phyloP scores from a whole-genome alignment of 495 filamentous ascomycete species.

The Aspergillus heteromorphus region DNA sequence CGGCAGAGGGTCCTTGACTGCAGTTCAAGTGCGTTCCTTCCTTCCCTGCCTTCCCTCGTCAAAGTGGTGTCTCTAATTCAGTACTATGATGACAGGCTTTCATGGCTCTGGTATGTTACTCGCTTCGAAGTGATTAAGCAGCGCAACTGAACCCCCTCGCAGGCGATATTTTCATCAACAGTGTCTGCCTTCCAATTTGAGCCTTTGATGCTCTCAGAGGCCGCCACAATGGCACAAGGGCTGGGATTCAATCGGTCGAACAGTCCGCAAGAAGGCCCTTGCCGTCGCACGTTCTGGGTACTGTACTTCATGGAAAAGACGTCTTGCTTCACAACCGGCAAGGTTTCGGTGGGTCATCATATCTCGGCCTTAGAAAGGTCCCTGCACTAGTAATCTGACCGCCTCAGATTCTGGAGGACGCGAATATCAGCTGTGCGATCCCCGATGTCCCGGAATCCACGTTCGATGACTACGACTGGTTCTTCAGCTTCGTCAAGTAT shows the following conservation, averaged over 20 bases:
- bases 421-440: conserved; percentile 16
- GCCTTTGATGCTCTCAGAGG: conserved; percentile 11
- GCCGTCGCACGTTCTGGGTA: conserved; percentile 16
- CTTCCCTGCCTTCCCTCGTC: background rate
- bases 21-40: conserved; percentile 11
- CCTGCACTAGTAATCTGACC: too few relatives aligned
- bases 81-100: conserved; percentile 2
- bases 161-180: conserved; percentile 16
- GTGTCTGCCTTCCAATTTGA: conserved; percentile 17
- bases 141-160: background rate
- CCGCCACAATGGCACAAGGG: conserved; percentile 14
- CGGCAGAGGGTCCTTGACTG: conserved; percentile 7
- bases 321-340: conserved; percentile 15
- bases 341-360: conserved; percentile 6
- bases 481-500: conserved; percentile 15
- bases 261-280: background rate
- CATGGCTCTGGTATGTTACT: conserved; percentile 11
- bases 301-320: conserved; percentile 20
- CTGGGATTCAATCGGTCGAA: conserved; percentile 11
- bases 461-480: conserved; percentile 19
- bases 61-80: too few relatives aligned
- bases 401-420: conserved; percentile 10
- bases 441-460: conserved; percentile 9
- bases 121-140: background rate
- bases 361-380: too few relatives aligned